Percentiles rank a stretch among this genome's conserved stretches.
These are phyloP conservation scores for Candida insectorum DNA, from an alignment of 805 yeast species.

Conservation along the genomic window DNA sequence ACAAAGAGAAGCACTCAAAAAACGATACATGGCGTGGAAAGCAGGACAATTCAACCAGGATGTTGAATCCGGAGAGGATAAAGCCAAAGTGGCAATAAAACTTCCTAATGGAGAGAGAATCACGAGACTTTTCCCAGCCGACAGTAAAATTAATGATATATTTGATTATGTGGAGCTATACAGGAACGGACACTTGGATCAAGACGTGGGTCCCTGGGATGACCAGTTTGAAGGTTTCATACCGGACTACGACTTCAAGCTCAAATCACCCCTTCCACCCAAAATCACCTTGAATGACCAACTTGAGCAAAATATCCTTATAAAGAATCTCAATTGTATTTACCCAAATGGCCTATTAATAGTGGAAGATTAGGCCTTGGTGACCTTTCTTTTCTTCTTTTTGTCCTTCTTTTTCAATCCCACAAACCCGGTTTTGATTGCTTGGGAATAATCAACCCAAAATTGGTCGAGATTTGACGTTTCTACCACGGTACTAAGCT, in stretches of 20 bases:
- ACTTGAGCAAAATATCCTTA: constrained; percentile 29
- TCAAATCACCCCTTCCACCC: constrained; percentile 39
- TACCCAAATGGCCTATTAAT: constrained; percentile 51
- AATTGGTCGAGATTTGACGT: constrained; percentile 60
- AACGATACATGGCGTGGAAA: constrained; percentile 33
- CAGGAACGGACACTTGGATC: constrained; percentile 39
- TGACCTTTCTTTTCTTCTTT: constrained; percentile 48
- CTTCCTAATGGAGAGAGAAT: constrained; percentile 61
- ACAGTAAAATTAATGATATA: constrained; percentile 25
- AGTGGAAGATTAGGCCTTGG: constrained; percentile 44
- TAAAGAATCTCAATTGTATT: constrained; percentile 59
- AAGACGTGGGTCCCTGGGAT: too few species aligned
- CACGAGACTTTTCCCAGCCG: constrained; percentile 29
- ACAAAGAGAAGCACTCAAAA: constrained; percentile 27
- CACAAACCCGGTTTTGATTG: constrained; percentile 64
- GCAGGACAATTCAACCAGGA: constrained; percentile 20
- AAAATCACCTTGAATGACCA: constrained; percentile 25
- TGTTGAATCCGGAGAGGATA: constrained; percentile 12
- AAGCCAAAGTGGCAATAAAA: constrained; percentile 69
- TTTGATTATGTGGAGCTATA: constrained; percentile 33
- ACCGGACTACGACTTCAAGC: constrained; percentile 26
- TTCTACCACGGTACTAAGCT: constrained; percentile 68
- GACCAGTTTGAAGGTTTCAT: constrained; percentile 19
- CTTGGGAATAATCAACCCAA: constrained; percentile 73
- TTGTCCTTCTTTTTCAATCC: constrained; percentile 84